Conservation (phyloP, 2,329 filamentous ascomycete species). For the Cryphonectria japonica region DNA sequence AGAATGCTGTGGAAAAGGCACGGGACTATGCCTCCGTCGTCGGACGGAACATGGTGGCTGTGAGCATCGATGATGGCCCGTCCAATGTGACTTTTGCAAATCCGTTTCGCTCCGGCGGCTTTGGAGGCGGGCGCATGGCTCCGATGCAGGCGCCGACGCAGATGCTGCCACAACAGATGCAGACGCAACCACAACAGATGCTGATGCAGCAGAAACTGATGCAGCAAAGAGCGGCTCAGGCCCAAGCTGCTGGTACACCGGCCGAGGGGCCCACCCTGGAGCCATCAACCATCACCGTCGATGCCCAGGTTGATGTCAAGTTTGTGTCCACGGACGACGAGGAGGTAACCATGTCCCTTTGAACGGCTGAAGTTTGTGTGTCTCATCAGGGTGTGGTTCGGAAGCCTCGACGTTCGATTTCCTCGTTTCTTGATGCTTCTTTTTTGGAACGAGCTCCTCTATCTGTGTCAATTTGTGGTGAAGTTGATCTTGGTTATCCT, state of each 20-base stretch:
- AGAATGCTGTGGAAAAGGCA: constrained; percentile 32
- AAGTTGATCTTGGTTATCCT: too few relatives aligned
- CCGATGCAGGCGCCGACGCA: constrained; percentile 4
- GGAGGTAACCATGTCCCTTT: neutral
- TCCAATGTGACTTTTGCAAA: neutral
- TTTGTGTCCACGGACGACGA: constrained; percentile 27
- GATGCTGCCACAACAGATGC: neutral
- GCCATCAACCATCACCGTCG: constrained; percentile 30
- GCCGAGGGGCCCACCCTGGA: constrained; percentile 29
- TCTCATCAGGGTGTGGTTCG: neutral
- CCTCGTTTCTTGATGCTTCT: neutral
- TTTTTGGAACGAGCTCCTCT: too few relatives aligned
- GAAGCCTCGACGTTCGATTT: neutral
- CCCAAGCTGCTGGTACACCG: neutral
- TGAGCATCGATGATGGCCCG: constrained; percentile 30
- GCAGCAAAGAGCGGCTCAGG: neutral
- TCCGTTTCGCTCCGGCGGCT: neutral
- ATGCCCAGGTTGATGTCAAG: constrained; percentile 29
- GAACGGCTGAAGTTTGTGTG: neutral
- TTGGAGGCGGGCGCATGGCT: neutral
- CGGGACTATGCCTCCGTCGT: constrained; percentile 32
- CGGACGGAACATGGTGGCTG: constrained; percentile 28
- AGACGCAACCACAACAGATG: neutral
- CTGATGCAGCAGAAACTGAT: neutral
- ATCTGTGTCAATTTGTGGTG: too few relatives aligned